These are phyloP conservation scores for Penicillium simplicissimum DNA, from an alignment of 495 filamentous ascomycete species.

Conservation along the genomic window DNA sequence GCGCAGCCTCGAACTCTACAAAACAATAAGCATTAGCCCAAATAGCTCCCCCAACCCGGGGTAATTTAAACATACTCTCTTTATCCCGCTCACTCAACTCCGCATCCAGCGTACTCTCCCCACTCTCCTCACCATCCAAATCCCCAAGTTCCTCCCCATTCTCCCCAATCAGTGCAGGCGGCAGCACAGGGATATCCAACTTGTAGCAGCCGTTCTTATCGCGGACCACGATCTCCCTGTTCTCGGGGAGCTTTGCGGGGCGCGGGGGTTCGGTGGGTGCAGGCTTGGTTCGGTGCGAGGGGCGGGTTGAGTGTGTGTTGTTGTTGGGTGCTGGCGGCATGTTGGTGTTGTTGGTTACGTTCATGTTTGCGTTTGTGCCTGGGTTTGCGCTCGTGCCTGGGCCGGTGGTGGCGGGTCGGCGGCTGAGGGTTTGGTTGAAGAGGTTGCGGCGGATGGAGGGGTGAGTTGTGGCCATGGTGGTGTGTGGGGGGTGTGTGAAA, in stretches of 20 bases:
- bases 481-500: background rate
- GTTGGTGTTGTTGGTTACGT: background rate
- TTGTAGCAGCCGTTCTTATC: constrained; percentile 75
- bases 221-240: constrained; percentile 71
- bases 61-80: constrained; percentile 52
- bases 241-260: constrained; percentile 43
- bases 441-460: constrained; percentile 67
- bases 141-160: constrained; percentile 55
- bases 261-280: constrained; percentile 41
- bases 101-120: constrained; percentile 12
- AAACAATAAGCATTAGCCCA: constrained; percentile 6
- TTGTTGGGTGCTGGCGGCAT: background rate
- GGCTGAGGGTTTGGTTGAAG: constrained; percentile 69
- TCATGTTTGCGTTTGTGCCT: background rate
- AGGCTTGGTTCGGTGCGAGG: constrained; percentile 34
- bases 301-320: constrained; percentile 29
- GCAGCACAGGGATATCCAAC: constrained; percentile 65
- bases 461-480: constrained; percentile 29
- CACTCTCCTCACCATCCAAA: constrained; percentile 27
- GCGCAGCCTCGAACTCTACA: constrained; percentile 48
- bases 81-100: constrained; percentile 44
- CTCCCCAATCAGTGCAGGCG: constrained; percentile 50
- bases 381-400: background rate
- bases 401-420: constrained; percentile 58
- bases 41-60: background rate